phyloP scores from a whole-genome alignment of 495 filamentous ascomycete genomes.

The Penicillium simplicissimum region DNA sequence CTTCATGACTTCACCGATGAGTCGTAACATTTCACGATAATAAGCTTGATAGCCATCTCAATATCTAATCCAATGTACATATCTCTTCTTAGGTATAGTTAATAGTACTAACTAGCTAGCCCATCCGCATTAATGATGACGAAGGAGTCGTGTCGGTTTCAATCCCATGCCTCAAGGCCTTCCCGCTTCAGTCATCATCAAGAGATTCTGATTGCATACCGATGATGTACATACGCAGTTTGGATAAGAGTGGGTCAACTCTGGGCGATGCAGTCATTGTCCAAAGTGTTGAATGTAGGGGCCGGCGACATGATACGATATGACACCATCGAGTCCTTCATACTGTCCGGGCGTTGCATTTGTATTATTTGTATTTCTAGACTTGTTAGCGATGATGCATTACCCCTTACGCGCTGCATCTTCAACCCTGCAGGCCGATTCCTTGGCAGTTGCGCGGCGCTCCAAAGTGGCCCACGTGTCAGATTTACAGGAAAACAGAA shows the following conservation, averaged over 20 bases:
- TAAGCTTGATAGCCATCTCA: too few relatives aligned
- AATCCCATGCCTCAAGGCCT: neutral
- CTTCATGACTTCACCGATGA: too few relatives aligned
- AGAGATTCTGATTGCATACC: slow-evolving; percentile 5
- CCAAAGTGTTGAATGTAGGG: slow-evolving; percentile 7
- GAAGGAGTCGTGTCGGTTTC: neutral
- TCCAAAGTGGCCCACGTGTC: slow-evolving; percentile 21
- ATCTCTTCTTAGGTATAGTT: too few relatives aligned
- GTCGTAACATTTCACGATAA: too few relatives aligned
- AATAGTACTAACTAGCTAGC: too few relatives aligned
- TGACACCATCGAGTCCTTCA: neutral
- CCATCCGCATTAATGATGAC: too few relatives aligned
- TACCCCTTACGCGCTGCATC: too few relatives aligned
- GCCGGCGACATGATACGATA: slow-evolving; percentile 8
- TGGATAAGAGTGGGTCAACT: slow-evolving; percentile 16
- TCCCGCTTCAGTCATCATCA: neutral
- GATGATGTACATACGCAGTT: slow-evolving; percentile 12
- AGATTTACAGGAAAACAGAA: slow-evolving; percentile 10
- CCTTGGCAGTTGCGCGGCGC: slow-evolving; percentile 25
- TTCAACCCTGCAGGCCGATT: slow-evolving; percentile 4
- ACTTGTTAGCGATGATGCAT: neutral
- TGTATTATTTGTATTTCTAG: neutral
- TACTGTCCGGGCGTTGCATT: neutral
- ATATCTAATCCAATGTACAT: too few relatives aligned
- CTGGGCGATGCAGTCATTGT: neutral